Base-by-base conservation (phyloP, 805 yeast species). In the Metschnikowia arizonensis region DNA sequence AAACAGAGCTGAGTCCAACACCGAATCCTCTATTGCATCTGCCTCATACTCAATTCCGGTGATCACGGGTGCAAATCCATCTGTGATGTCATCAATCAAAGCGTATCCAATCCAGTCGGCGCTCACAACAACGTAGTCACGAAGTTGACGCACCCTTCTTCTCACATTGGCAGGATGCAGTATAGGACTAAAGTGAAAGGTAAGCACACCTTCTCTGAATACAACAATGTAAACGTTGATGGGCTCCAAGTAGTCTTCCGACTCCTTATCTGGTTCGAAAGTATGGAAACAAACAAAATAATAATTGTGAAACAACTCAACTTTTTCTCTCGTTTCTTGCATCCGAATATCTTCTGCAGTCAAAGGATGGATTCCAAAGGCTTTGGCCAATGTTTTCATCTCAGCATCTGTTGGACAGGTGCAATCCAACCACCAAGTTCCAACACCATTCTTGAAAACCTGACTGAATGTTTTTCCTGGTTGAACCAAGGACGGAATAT, bases 261-360 rank as follows among this genome's bases (percentile, higher is more conserved):
- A 78, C 62, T 82, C 93, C 42, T 60, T 59, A 54, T 91, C 96
- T 19, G 85, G 82, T 61, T 89, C 97, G 66, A 93, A 93, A 3
- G 98, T 87, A 64, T 93, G 97, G 79, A 93, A 93, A 76, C 96
- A 87, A 33, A 93, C 96, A 71, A 93, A 89, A 66, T 93, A 91
- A 66, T 91, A 91, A 54, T 80, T 79, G 56, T 82, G 80, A 76
- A 91, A 91, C 50, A 91, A 72, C 67, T 91, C 99, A 25, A 91
- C 97, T 66, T 91, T 91, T 70, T 91, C 99, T 68, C 99, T 89
- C 19, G 96, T 81, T 69, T 91, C 99, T 68, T 90, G 96, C 80
- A 88, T 86, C 46, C 96, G 74, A 53, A 91, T 90, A 81, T 91
- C 99, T 69, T 91, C 99, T 1, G 97, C 89, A 0, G 99, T 91